Evolutionary conservation across 129 eudicot species (phyloP), one percentile per base, ranked within the genome.

Genomic region (Silybum marianum): DNA sequence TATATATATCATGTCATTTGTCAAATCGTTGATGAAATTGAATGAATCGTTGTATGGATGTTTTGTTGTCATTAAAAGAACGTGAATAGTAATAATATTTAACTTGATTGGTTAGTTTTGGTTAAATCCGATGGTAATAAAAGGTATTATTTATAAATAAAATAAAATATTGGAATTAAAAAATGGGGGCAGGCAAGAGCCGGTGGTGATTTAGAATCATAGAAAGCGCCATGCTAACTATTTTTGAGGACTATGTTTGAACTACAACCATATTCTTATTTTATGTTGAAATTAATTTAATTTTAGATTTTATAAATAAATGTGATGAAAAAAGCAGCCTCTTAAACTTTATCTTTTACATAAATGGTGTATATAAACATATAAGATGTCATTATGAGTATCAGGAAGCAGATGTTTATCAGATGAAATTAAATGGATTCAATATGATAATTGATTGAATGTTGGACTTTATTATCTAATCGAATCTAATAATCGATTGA

Each of bases 201-300:
- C 80, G 85, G 80, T 62, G 66, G 73, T 3, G 42, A 38, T 38
- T n/a, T n/a, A 38, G 42, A 38, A 38, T 38, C 42, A 16, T 8
- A 60, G 80, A 26, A 76, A 58, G 66, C 80, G 58, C 32, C 67
- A 26, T 13, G 67, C 38, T 46, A 26, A 28, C 72, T 26, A 54
- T 76, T 76, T 54, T 16, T 40, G 63, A 58, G 23, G 10, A n/a
- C 8, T 58, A n/a, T 58, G 24, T 58, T 58, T n/a, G 10, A 18
- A 0, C 66, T n/a, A 58, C 66, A 22, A 58, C 66, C 22, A 58
- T 44, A 44, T 44, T 44, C 2, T 44, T 40, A 40, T 40, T 44
- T 44, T 11, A 44, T 44, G 54, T 58, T n/a, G 6, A 58, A 58
- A 58, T 16, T 16, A 4, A 46, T 46, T 48, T n/a, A 48, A 21